Percentiles rank a stretch among this genome's conserved stretches.
Evolutionary conservation across 2,329 filamentous ascomycete genomes (phyloP).

Genomic region (Fusarium napiforme): DNA sequence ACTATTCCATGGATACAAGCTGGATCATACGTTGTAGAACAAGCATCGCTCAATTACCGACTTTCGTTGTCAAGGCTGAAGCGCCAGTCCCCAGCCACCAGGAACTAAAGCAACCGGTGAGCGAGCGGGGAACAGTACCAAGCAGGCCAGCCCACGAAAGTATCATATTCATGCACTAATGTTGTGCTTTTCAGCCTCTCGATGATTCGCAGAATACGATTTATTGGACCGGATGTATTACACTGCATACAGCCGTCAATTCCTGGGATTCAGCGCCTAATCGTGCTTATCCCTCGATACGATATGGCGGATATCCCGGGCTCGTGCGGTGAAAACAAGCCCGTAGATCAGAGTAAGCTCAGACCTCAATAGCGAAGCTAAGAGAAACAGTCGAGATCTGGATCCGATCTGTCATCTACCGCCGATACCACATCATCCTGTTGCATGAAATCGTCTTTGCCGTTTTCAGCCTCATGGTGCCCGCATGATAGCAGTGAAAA

Average conservation of each 20-base stretch:
- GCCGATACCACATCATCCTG: background rate
- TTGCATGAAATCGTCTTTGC: slow-evolving; percentile 8
- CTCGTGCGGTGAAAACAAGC: slow-evolving; percentile 3
- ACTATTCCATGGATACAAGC: background rate
- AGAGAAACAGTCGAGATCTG: slow-evolving; percentile 4
- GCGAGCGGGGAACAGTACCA: slow-evolving; percentile 4
- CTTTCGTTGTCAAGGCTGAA: slow-evolving; percentile 8
- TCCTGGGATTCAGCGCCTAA: background rate
- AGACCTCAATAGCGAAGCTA: slow-evolving; percentile 4
- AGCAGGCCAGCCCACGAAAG: background rate
- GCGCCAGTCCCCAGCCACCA: slow-evolving; percentile 6
- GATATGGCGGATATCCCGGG: background rate
- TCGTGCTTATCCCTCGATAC: slow-evolving; percentile 4
- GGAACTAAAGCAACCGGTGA: slow-evolving; percentile 7
- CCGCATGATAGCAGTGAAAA: background rate
- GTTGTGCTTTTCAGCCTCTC: background rate
- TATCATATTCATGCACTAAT: slow-evolving; percentile 6
- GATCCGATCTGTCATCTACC: slow-evolving; percentile 9
- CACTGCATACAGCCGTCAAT: slow-evolving; percentile 2
- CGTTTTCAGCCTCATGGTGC: slow-evolving; percentile 10
- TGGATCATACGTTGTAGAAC: background rate
- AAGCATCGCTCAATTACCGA: background rate
- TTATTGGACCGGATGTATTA: slow-evolving; percentile 10
- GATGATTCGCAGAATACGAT: background rate
- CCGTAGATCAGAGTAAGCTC: background rate